These are phyloP conservation scores for Vicia faba DNA, from an alignment of 306 rosid species.

Conservation along the genomic window DNA sequence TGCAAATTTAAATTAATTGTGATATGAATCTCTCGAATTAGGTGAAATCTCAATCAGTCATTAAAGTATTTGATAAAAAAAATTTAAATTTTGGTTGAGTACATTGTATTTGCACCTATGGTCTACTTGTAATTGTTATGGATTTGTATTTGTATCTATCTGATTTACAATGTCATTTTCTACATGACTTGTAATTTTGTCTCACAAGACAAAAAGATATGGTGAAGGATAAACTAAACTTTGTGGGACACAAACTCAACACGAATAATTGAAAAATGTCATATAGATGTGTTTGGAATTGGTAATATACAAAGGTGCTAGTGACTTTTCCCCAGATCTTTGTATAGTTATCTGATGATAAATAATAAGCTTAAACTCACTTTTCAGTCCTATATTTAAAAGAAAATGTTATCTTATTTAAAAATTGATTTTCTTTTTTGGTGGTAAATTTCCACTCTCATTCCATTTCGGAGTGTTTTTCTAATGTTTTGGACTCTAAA, in stretches of 20 bases:
- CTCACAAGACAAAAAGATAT: constrained; percentile 30
- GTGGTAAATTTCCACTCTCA: no score
- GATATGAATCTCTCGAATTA: no score
- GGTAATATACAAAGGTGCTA: neutral
- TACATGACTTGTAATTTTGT: neutral
- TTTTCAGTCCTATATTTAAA: no score
- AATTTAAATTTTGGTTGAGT: neutral
- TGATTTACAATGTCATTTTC: constrained; percentile 13
- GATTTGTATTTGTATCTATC: neutral
- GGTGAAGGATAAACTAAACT: constrained; percentile 36
- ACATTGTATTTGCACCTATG: neutral
- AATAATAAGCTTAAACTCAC: no score
- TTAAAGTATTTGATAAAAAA: no score
- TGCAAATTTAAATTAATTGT: no score
- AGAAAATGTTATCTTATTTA: no score
- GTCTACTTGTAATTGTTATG: neutral
- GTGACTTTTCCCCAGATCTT: neutral
- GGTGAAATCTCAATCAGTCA: no score
- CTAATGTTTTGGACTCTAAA: no score
- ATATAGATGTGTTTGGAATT: constrained; percentile 4
- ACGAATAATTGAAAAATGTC: constrained; percentile 32
- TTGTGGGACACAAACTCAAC: constrained; percentile 8
- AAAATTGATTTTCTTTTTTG: no score
- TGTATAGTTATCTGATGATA: neutral
- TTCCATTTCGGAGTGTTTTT: no score